Conservation (phyloP, 2,329 filamentous ascomycete genomes). For the Basipetospora chlamydospora region DNA sequence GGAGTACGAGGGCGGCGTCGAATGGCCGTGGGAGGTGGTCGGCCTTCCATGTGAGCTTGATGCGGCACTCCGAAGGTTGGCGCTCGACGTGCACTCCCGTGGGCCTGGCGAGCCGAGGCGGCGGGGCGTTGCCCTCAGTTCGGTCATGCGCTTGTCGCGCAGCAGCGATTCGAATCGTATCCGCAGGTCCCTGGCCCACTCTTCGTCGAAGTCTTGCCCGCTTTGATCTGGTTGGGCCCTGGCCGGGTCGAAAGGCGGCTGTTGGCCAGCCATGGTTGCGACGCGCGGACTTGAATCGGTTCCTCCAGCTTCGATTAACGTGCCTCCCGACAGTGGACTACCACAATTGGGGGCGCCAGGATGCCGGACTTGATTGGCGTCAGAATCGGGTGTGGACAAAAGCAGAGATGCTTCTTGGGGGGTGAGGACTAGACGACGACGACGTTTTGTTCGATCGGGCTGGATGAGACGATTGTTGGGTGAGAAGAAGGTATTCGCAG, state of each 20-base stretch:
- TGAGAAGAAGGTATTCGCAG: neutral
- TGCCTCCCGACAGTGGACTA: too few species aligned
- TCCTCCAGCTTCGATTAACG: too few species aligned
- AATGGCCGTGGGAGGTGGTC: constrained; percentile 27
- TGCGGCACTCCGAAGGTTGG: constrained; percentile 28
- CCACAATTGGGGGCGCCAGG: neutral
- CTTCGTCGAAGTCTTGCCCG: constrained; percentile 31
- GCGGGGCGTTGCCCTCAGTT: constrained; percentile 34
- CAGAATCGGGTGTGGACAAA: too few species aligned
- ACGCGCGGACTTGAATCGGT: too few species aligned
- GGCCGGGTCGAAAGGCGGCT: neutral
- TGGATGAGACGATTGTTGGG: too few species aligned
- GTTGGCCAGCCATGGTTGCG: constrained; percentile 5
- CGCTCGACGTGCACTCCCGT: constrained; percentile 34
- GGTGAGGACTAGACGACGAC: too few species aligned
- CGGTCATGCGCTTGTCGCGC: constrained; percentile 74
- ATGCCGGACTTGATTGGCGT: too few species aligned
- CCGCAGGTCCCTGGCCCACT: constrained; percentile 65
- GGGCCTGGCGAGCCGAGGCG: constrained; percentile 46
- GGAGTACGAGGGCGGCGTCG: constrained; percentile 33
- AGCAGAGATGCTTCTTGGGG: too few species aligned
- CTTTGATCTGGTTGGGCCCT: neutral
- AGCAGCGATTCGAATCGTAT: constrained; percentile 77
- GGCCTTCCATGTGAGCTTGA: constrained; percentile 26
- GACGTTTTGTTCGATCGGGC: too few species aligned